A percentile compares a stretch with the other conserved stretches of the same genome.
Conservation (phyloP, 352 stramenopile genomes). For the Pythium rhizo-oryzae region DNA sequence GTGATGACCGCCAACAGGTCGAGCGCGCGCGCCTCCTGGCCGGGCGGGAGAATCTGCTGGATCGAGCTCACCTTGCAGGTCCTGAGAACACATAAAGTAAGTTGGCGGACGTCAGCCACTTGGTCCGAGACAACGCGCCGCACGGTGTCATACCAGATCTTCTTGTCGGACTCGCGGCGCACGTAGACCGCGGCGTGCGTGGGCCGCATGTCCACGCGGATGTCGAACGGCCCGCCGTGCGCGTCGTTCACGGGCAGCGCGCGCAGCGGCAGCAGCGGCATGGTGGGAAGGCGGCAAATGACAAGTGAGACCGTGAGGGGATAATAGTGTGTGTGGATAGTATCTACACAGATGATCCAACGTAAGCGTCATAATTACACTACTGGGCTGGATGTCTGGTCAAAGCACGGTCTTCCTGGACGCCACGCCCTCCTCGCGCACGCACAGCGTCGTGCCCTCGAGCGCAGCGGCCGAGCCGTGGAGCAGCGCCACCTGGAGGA, state of each 20-base stretch:
- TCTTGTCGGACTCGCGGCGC: conserved; percentile 17
- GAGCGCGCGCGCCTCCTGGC: conserved; percentile 16
- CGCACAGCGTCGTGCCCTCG: conserved; percentile 11
- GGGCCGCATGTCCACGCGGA: conserved; percentile 8
- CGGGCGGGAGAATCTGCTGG: conserved; percentile 21
- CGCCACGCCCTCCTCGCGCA: conserved; percentile 6
- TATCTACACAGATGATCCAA: too few relatives aligned
- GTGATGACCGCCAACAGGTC: conserved; percentile 16
- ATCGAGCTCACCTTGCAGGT: conserved; percentile 11
- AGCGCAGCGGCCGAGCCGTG: conserved; percentile 11
- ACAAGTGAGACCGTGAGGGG: too few relatives aligned
- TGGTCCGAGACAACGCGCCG: too few relatives aligned
- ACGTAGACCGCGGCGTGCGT: conserved; percentile 10
- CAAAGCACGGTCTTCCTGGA: background rate
- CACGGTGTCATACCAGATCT: conserved; percentile 11
- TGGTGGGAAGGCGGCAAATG: background rate
- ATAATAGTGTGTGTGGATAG: too few relatives aligned
- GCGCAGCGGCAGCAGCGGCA: conserved; percentile 21
- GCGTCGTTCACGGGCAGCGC: conserved; percentile 22
- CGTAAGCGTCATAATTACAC: too few relatives aligned
- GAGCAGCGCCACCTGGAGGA: conserved; percentile 16
- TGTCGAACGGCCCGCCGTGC: conserved; percentile 4
- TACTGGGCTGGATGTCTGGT: too few relatives aligned
- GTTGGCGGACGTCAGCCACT: background rate
- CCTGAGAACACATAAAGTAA: background rate